phyloP scores from a whole-genome alignment of 495 filamentous ascomycete genomes.

The Hypoxylon fuscum region DNA sequence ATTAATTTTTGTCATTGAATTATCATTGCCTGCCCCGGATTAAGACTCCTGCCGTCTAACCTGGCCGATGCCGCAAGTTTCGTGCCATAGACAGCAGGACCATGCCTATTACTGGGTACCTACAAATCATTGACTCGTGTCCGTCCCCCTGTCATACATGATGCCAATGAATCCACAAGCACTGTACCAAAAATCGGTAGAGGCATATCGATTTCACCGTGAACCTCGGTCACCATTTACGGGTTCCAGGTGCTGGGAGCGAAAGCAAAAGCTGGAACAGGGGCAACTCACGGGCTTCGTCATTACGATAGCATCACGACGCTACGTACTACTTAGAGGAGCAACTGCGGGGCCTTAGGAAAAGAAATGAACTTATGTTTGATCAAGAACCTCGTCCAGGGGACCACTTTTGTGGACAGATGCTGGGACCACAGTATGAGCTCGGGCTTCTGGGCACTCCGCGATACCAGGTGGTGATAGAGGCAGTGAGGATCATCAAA shows the following conservation, averaged over 20 bases:
- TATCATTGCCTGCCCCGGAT: slow-evolving; percentile 31
- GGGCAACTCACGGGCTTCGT: slow-evolving; percentile 26
- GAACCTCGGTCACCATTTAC: slow-evolving; percentile 26
- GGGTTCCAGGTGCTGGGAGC: slow-evolving; percentile 1
- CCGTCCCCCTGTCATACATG: slow-evolving; percentile 33
- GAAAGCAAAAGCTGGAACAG: slow-evolving; percentile 13
- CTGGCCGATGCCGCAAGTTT: slow-evolving; percentile 35
- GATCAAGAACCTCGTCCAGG: slow-evolving; percentile 24
- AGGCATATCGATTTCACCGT: slow-evolving; percentile 21
- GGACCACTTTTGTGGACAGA: slow-evolving; percentile 40
- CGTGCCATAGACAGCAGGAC: slow-evolving; percentile 7
- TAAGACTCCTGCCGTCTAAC: slow-evolving; percentile 22
- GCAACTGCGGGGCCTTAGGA: slow-evolving; percentile 23
- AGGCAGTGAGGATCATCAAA: slow-evolving; percentile 30
- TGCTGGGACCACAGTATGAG: slow-evolving; percentile 36
- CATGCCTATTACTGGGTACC: slow-evolving; percentile 22
- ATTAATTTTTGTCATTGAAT: slow-evolving; percentile 1
- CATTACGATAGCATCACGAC: slow-evolving; percentile 37
- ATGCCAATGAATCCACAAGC: slow-evolving; percentile 32
- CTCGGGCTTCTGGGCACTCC: slow-evolving; percentile 25
- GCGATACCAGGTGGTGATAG: slow-evolving; percentile 27
- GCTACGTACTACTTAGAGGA: slow-evolving; percentile 28
- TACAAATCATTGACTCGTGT: slow-evolving; percentile 32
- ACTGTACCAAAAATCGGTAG: slow-evolving; percentile 16
- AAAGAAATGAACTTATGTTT: slow-evolving; percentile 27